A percentile compares a stretch with the other conserved stretches of the same genome.
These are phyloP conservation scores for Eucalyptus viminalis DNA, from an alignment of 345 rosid genomes.

Conservation along the genomic window DNA sequence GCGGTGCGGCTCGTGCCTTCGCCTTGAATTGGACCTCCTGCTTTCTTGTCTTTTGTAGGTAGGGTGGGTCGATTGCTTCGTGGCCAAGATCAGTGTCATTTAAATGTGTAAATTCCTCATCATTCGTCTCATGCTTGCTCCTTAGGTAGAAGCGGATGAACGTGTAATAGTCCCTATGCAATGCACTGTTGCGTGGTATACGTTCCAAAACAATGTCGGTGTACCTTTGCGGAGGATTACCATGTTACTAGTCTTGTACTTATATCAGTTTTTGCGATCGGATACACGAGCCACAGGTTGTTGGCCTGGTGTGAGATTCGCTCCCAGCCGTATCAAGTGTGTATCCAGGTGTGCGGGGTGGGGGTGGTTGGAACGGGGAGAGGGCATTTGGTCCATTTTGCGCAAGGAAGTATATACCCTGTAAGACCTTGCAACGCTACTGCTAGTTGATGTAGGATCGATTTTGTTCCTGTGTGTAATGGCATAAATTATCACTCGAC, in stretches of 20 bases:
- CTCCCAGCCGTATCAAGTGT: background rate
- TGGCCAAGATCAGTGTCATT: background rate
- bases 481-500: background rate
- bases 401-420: background rate
- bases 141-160: background rate
- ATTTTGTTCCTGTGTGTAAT: background rate
- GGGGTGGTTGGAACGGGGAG: background rate
- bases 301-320: background rate
- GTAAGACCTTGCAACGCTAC: background rate
- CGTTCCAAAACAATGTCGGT: background rate
- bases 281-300: background rate
- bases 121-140: background rate
- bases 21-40: background rate
- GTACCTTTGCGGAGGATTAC: background rate
- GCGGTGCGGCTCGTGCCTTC: background rate
- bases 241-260: too few species aligned
- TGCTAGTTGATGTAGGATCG: background rate
- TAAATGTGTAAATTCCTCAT: background rate
- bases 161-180: background rate
- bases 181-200: background rate
- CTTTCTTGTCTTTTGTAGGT: background rate
- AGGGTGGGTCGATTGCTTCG: background rate
- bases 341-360: background rate
- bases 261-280: background rate
- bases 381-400: background rate